Percentiles rank a stretch among this genome's conserved stretches.
Evolutionary conservation across 2,329 filamentous ascomycete species (phyloP).

Genomic region (Berkeleyomyces rouxiae): DNA sequence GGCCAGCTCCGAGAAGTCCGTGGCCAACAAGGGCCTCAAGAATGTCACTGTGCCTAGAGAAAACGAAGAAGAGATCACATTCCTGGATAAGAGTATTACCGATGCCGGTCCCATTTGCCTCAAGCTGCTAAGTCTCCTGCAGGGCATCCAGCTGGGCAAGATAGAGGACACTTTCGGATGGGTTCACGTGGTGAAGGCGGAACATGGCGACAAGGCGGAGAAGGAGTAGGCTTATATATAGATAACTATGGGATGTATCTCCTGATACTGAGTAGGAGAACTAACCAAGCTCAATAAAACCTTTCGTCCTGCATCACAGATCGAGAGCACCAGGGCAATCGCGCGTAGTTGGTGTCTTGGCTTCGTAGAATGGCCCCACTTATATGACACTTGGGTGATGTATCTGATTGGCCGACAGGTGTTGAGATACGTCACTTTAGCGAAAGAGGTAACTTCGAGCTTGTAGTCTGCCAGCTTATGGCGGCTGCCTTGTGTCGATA

Average conservation of each 20-base stretch:
- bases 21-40: conserved; percentile 17
- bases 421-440: background rate
- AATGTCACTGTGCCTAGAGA: background rate
- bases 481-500: background rate
- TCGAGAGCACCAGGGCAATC: too few relatives aligned
- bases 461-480: background rate
- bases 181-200: conserved; percentile 34
- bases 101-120: conserved; percentile 59
- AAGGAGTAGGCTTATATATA: conserved; percentile 7
- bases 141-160: conserved; percentile 74
- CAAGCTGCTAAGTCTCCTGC: conserved; percentile 57
- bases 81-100: conserved; percentile 37
- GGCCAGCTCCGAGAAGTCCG: conserved; percentile 24
- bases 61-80: conserved; percentile 35
- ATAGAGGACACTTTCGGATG: conserved; percentile 62
- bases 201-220: conserved; percentile 28
- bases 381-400: background rate
- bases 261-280: too few relatives aligned
- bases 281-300: too few relatives aligned
- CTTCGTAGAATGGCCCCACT: background rate
- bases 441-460: background rate
- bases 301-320: too few relatives aligned
- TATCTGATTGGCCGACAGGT: background rate
- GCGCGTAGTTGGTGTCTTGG: background rate
- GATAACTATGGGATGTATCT: too few relatives aligned